Evolutionary conservation across 306 rosid genomes (phyloP).

Genomic region (Psophocarpus tetragonolobus): DNA sequence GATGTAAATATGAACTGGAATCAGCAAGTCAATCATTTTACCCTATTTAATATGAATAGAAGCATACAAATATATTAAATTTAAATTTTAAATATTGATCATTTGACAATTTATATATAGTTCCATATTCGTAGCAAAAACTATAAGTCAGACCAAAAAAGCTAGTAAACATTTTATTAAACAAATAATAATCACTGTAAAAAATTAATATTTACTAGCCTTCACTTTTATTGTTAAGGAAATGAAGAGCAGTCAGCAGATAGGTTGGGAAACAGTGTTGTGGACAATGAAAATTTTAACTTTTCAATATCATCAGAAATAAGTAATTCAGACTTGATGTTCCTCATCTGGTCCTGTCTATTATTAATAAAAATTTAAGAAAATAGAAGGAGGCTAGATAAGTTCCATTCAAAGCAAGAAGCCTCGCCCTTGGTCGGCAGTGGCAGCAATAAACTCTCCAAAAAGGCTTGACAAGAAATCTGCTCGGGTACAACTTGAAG

Average conservation of each 20-base stretch:
- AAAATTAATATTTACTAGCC: not conserved
- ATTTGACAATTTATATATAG: constrained; percentile 6
- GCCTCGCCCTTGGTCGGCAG: not conserved
- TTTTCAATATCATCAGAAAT: constrained; percentile 14
- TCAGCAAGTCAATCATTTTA: not conserved
- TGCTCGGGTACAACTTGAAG: constrained; percentile 17
- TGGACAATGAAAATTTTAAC: not conserved
- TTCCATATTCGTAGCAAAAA: constrained; percentile 15
- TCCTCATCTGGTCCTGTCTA: not conserved
- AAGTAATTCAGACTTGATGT: not conserved
- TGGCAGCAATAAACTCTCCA: constrained; percentile 15
- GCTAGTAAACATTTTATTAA: constrained; percentile 3
- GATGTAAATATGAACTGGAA: constrained; percentile 17
- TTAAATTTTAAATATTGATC: constrained; percentile 6
- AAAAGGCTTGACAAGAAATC: constrained; percentile 14
- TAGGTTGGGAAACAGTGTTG: not conserved
- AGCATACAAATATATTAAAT: constrained; percentile 5
- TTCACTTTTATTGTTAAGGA: not conserved
- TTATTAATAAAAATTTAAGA: not conserved
- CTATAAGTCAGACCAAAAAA: not conserved
- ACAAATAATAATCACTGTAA: not conserved
- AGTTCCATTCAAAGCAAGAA: not conserved
- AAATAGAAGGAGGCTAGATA: not conserved
- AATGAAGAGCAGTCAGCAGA: constrained; percentile 12
- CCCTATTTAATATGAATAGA: constrained; percentile 25